Evolutionary conservation across 2,329 filamentous ascomycete species (phyloP).

Genomic region (Fusarium avenaceum): DNA sequence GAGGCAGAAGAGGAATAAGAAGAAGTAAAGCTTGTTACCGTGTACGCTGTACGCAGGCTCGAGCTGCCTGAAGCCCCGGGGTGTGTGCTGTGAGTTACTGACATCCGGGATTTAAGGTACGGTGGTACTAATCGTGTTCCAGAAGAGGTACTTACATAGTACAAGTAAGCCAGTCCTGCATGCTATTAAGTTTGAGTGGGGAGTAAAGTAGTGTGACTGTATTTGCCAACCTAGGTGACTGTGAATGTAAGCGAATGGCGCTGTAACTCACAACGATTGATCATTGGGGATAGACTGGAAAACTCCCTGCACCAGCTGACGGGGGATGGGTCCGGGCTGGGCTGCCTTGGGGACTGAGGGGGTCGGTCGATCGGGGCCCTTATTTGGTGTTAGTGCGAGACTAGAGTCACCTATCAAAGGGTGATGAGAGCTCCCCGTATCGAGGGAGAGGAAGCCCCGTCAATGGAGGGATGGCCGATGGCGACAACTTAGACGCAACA

Average conservation of each 20-base stretch:
- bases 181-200: neutral
- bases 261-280: conserved; percentile 21
- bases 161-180: neutral
- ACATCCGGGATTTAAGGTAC: conserved; percentile 26
- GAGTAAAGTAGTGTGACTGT: conserved; percentile 26
- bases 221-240: neutral
- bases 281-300: conserved; percentile 18
- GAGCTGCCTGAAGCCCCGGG: conserved; percentile 29
- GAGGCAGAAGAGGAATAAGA: conserved; percentile 37
- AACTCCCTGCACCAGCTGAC: conserved; percentile 45
- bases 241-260: conserved; percentile 2
- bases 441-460: conserved; percentile 16
- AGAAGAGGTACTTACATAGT: conserved; percentile 17
- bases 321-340: conserved; percentile 37
- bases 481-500: conserved; percentile 38
- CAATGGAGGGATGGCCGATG: conserved; percentile 34
- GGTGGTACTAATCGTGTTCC: conserved; percentile 4
- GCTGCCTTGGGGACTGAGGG: conserved; percentile 45
- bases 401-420: conserved; percentile 34
- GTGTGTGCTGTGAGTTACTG: conserved; percentile 27
- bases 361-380: conserved; percentile 43
- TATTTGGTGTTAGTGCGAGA: conserved; percentile 38
- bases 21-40: conserved; percentile 33
- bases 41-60: conserved; percentile 18
- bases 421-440: conserved; percentile 25